Evolutionary conservation across 345 rosid species (phyloP), one percentile per base, ranked within the genome.

Genomic region (Salix dunnii): DNA sequence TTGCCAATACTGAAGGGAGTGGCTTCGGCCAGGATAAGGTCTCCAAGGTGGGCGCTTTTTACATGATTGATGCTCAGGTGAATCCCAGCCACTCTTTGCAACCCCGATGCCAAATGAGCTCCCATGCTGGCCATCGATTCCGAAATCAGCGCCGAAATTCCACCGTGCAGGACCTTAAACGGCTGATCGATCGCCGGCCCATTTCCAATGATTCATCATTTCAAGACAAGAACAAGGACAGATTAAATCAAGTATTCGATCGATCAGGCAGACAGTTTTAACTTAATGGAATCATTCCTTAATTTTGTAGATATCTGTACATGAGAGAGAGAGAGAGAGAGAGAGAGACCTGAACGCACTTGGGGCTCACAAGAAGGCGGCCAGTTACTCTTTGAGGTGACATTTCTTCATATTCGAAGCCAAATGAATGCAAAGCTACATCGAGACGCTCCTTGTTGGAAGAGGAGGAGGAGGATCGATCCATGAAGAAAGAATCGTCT

Each of bases 101-200:
- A 87, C 33, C 91, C 98, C 5, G 90, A 90, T 8, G 97, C 97
- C 60, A 96, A 84, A 76, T 93, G 95, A 18, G 99, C 98, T 42
- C 99, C 99, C 18, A 91, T 81, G 87, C 98, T 96, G 1, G 97
- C 97, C 86, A 96, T 73, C 2, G 91, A 71, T 88, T 93, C 97
- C 49, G 98, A 86, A 40, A 93, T 86, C 89, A 96, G 80, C n/a
- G 99, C 99, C 70, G 97, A 96, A 2, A 93, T 92, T 42, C 98
- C 99, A 31, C 98, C 98, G 76, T 93, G 98, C 81, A 96, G 72
- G 74, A 96, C 97, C 88, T 92, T 91, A 85, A 96, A 96, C 30
- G 98, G 97, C 98, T 96, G 89, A 30, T 76, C 18, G 89, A 40
- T 76, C 49, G 11, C 49, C 38, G 11, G 9, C 28, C 7, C 14